These are phyloP conservation scores for Cystobasidium sp. DNA, from an alignment of 1,284 basidiomycete species.

Conservation along the genomic window DNA sequence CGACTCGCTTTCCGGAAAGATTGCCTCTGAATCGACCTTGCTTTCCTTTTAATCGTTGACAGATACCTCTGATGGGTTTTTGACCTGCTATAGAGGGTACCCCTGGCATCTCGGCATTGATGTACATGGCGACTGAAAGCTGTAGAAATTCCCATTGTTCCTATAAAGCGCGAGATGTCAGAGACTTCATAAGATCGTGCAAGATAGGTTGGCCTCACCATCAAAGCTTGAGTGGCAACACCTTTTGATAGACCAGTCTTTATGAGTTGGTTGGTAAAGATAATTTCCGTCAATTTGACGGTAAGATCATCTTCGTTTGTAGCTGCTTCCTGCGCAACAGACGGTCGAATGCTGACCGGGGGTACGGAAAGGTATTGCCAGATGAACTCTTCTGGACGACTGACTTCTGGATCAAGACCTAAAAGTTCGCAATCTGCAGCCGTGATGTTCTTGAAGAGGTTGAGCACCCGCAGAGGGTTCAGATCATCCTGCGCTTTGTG, in stretches of 20 bases:
- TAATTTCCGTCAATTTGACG: conserved; percentile 95
- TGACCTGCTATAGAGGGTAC: conserved; percentile 62
- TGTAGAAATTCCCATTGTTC: conserved; percentile 99
- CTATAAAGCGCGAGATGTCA: conserved; percentile 57
- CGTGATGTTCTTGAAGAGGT: conserved; percentile 90
- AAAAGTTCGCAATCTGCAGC: conserved; percentile 97
- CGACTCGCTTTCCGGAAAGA: conserved; percentile 97
- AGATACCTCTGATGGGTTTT: conserved; percentile 94
- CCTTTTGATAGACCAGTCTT: conserved; percentile 88
- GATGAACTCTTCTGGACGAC: conserved; percentile 94
- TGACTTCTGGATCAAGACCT: conserved; percentile 84
- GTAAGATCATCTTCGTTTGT: conserved; percentile 97
- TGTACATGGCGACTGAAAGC: conserved; percentile 93
- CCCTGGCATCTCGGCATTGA: conserved; percentile 97
- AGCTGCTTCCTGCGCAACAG: conserved; percentile 94
- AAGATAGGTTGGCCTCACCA: conserved; percentile 63
- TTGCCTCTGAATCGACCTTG: conserved; percentile 99
- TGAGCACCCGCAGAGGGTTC: conserved; percentile 90
- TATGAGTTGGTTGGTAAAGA: conserved; percentile 91
- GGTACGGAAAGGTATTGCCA: conserved; percentile 99
- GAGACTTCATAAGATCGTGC: conserved; percentile 10
- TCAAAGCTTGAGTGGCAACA: conserved; percentile 82
- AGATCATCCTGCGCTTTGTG: conserved; percentile 93
- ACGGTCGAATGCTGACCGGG: conserved; percentile 95
- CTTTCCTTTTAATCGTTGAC: conserved; percentile 97